Conservation (phyloP, 345 rosid genomes). For the Rhizophora mangle region DNA sequence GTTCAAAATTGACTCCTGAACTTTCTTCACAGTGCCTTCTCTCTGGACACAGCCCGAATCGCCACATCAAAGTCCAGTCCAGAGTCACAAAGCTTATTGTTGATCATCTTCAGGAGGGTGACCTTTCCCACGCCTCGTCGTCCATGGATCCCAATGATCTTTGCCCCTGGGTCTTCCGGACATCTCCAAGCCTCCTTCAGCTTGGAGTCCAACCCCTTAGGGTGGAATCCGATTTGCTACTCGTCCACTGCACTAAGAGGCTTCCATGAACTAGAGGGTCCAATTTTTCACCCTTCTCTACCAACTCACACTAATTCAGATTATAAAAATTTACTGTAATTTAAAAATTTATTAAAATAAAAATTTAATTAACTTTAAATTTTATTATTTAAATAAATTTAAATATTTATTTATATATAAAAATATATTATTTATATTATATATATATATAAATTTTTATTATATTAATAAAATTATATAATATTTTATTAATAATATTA, state of each 20-base stretch:
- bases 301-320: no score
- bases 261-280: neutral
- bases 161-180: neutral
- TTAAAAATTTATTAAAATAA: no score
- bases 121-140: neutral
- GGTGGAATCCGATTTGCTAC: neutral
- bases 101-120: neutral
- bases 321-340: no score
- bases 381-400: no score
- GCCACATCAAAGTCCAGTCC: neutral
- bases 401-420: no score
- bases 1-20: conserved; percentile 9
- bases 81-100: neutral
- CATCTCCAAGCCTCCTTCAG: neutral
- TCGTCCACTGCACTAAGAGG: neutral
- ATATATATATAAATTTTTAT: no score
- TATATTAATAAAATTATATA: no score
- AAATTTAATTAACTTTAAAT: no score
- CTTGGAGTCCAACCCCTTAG: conserved; percentile 3
- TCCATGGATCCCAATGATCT: conserved; percentile 3
- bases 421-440: no score
- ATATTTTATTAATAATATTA: no score
- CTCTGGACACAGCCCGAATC: neutral
- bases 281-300: neutral
- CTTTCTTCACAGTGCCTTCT: neutral